These are phyloP conservation scores for Nymphaea thermarum DNA, from an alignment of 164 flowering plant species.

Conservation along the genomic window DNA sequence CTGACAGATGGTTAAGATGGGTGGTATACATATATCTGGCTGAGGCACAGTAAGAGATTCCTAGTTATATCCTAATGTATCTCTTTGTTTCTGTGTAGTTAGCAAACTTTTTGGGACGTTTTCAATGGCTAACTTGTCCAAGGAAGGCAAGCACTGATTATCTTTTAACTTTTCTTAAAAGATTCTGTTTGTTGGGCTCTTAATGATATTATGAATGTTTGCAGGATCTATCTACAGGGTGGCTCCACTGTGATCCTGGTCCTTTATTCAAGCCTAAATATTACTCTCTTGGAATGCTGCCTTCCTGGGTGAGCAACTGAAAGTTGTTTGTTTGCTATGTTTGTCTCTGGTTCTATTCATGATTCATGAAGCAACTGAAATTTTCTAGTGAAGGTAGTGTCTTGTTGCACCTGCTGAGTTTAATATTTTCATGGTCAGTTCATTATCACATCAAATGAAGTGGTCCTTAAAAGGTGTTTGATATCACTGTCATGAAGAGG, in stretches of 20 bases:
- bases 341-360: too few relatives aligned
- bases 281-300: slow-evolving; percentile 47
- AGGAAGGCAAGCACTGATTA: slow-evolving; percentile 43
- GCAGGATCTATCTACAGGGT: slow-evolving; percentile 89
- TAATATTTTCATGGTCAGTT: too few relatives aligned
- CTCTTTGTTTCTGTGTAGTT: slow-evolving; percentile 38
- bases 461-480: too few relatives aligned
- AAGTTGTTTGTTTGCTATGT: neutral
- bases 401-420: too few relatives aligned
- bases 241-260: slow-evolving; percentile 98
- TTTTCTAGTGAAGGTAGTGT: too few relatives aligned
- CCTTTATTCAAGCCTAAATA: slow-evolving; percentile 69
- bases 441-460: too few relatives aligned
- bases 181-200: neutral
- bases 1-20: too few relatives aligned
- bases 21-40: too few relatives aligned
- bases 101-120: slow-evolving; percentile 76
- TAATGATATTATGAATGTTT: neutral
- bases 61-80: too few relatives aligned
- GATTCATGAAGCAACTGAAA: too few relatives aligned
- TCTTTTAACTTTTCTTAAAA: neutral
- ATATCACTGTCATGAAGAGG: too few relatives aligned
- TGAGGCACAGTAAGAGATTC: too few relatives aligned
- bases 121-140: slow-evolving; percentile 91
- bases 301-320: slow-evolving; percentile 54